These are phyloP conservation scores for Dissophora ornata DNA, from an alignment of 192 early-diverging fungal genomes.

Conservation along the genomic window DNA sequence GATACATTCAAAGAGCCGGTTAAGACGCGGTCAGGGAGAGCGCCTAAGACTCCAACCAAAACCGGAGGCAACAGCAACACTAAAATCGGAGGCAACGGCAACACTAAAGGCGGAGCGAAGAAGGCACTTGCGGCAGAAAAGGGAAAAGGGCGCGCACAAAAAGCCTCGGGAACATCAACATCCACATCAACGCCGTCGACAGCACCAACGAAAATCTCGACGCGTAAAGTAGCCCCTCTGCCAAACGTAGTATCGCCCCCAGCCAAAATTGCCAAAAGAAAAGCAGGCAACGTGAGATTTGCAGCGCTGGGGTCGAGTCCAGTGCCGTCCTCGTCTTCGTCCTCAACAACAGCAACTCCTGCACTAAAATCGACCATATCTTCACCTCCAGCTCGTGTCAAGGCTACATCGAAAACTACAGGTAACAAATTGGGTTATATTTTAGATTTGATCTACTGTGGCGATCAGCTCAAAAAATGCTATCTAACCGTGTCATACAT, in stretches of 20 bases:
- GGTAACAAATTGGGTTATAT: too few relatives aligned
- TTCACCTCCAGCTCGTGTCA: not conserved
- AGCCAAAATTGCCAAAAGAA: conserved; percentile 3
- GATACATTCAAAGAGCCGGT: not conserved
- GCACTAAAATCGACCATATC: not conserved
- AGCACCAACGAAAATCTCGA: not conserved
- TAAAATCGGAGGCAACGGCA: not conserved
- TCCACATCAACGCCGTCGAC: not conserved
- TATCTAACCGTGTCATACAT: too few relatives aligned
- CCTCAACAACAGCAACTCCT: not conserved
- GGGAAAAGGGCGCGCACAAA: conserved; percentile 1
- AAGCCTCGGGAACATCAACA: not conserved
- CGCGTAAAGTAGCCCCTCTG: not conserved
- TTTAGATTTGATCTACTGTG: too few relatives aligned
- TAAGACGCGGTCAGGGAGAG: not conserved
- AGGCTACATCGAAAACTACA: not conserved
- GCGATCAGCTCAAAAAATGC: too few relatives aligned
- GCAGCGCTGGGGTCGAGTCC: not conserved
- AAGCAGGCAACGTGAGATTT: conserved; percentile 17
- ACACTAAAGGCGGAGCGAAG: not conserved
- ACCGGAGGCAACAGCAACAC: not conserved
- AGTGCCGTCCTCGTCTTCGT: conserved; percentile 18
- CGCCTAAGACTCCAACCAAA: not conserved
- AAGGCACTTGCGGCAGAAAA: not conserved
- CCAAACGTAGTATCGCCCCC: not conserved